phyloP scores from a whole-genome alignment of 352 stramenopile genomes.

The Phytophthora tentaculata region DNA sequence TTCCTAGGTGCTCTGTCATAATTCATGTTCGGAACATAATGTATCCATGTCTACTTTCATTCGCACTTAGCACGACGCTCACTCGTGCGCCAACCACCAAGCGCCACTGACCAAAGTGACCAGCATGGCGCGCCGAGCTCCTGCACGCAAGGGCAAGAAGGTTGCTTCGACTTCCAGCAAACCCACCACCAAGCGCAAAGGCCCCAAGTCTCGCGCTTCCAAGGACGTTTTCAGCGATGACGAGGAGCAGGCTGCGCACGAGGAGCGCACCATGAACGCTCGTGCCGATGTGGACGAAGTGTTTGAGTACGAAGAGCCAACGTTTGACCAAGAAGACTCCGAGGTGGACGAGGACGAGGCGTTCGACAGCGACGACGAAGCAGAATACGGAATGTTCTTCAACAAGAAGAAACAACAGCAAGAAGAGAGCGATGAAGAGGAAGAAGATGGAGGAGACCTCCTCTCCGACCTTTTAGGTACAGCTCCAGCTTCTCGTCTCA shows the following conservation, averaged over 20 bases:
- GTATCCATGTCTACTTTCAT: constrained; percentile 8
- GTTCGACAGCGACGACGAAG: constrained; percentile 95
- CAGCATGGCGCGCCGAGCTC: constrained; percentile 28
- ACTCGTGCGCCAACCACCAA: constrained; percentile 15
- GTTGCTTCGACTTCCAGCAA: neutral
- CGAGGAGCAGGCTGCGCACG: constrained; percentile 57
- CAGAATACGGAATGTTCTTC: constrained; percentile 90
- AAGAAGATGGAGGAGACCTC: constrained; percentile 67
- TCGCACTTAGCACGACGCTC: constrained; percentile 18
- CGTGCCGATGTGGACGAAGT: constrained; percentile 82
- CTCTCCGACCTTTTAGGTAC: constrained; percentile 79
- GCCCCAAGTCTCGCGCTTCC: neutral
- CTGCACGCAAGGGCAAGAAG: constrained; percentile 30
- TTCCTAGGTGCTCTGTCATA: too few relatives aligned
- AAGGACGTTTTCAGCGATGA: constrained; percentile 87
- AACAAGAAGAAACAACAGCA: constrained; percentile 41
- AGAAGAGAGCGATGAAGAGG: constrained; percentile 56
- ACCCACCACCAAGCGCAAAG: constrained; percentile 6
- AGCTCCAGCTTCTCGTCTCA: constrained; percentile 55
- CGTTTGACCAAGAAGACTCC: constrained; percentile 88
- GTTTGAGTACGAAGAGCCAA: constrained; percentile 84
- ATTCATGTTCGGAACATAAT: constrained; percentile 5
- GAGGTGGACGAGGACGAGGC: constrained; percentile 94
- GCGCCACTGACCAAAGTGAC: constrained; percentile 8
- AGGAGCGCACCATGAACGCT: constrained; percentile 67